Percentiles rank a stretch among this genome's conserved stretches.
These are phyloP conservation scores for Thalassiosira exigua DNA, from an alignment of 352 stramenopile species.

Conservation along the genomic window DNA sequence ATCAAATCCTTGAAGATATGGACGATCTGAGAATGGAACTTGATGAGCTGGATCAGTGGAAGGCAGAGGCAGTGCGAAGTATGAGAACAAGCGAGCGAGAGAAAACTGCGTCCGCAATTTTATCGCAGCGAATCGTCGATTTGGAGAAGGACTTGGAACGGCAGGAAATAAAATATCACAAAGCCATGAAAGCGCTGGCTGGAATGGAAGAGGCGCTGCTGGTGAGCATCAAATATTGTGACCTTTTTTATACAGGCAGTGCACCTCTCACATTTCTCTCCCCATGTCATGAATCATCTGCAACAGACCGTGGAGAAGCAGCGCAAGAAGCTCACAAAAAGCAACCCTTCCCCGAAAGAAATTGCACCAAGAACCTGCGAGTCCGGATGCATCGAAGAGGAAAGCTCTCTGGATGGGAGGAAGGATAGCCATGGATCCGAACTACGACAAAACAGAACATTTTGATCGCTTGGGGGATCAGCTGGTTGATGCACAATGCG, in stretches of 20 bases:
- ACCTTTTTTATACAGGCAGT: background rate
- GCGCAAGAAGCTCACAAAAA: slow-evolving; percentile 6
- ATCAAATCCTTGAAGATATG: slow-evolving; percentile 16
- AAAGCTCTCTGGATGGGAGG: slow-evolving; percentile 13
- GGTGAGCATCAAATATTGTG: slow-evolving; percentile 22
- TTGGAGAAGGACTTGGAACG: slow-evolving; percentile 32
- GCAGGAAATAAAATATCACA: slow-evolving; percentile 36
- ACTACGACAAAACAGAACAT: too few relatives aligned
- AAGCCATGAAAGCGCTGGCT: slow-evolving; percentile 30
- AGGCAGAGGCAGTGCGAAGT: slow-evolving; percentile 6
- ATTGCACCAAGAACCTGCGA: background rate
- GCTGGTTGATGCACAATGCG: too few relatives aligned
- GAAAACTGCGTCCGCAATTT: slow-evolving; percentile 17
- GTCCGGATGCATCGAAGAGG: slow-evolving; percentile 12
- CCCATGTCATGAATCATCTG: background rate
- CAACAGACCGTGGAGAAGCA: slow-evolving; percentile 41
- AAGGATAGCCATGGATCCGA: too few relatives aligned
- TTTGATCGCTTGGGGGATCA: too few relatives aligned
- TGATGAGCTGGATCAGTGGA: slow-evolving; percentile 21
- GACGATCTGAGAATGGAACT: too few relatives aligned
- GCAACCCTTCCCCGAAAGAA: background rate
- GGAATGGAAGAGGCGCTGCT: slow-evolving; percentile 43
- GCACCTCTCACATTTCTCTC: background rate
- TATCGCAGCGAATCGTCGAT: slow-evolving; percentile 13
- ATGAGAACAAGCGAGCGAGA: slow-evolving; percentile 24